phyloP scores from a whole-genome alignment of 108 stramenopile species.

The Nannochloropsis gaditana region DNA sequence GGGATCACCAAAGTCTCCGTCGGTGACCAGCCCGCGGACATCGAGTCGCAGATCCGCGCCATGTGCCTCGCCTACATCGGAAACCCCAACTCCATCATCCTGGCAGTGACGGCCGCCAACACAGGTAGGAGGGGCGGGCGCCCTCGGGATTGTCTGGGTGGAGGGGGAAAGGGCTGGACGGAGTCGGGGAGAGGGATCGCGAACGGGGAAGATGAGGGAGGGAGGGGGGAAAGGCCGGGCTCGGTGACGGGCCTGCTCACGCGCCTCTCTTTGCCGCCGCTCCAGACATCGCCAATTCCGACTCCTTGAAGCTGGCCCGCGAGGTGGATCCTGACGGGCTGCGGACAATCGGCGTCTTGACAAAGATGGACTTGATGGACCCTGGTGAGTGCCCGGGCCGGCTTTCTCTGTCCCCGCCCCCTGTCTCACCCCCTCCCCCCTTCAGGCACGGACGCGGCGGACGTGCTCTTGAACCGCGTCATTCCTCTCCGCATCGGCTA shows the following conservation, averaged over 20 bases:
- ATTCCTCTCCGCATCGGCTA: conserved; percentile 86
- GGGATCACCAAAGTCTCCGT: conserved; percentile 82
- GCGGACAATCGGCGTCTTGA: conserved; percentile 94
- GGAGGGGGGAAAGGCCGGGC: too few species aligned
- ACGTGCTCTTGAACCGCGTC: conserved; percentile 78
- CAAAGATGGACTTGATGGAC: conserved; percentile 97
- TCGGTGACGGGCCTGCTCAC: not conserved
- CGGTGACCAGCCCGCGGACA: conserved; percentile 92
- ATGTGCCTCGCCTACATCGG: conserved; percentile 77
- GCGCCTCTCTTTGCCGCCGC: not conserved
- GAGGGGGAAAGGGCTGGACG: too few species aligned
- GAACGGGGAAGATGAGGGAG: too few species aligned
- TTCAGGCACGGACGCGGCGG: conserved; percentile 71
- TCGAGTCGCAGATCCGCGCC: conserved; percentile 80
- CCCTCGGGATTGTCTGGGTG: too few species aligned
- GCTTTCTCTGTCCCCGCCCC: not conserved
- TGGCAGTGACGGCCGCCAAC: conserved; percentile 93
- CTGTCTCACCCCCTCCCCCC: not conserved
- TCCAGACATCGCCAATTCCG: conserved; percentile 86
- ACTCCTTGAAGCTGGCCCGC: conserved; percentile 88
- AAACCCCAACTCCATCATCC: conserved; percentile 91
- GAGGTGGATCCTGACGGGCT: conserved; percentile 58
- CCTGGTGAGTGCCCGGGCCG: conserved; percentile 57
- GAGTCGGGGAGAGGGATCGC: too few species aligned
- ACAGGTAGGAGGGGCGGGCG: conserved; percentile 30